phyloP scores from a whole-genome alignment of 2,329 filamentous ascomycete genomes.

The Aspergillus thermomutatus region DNA sequence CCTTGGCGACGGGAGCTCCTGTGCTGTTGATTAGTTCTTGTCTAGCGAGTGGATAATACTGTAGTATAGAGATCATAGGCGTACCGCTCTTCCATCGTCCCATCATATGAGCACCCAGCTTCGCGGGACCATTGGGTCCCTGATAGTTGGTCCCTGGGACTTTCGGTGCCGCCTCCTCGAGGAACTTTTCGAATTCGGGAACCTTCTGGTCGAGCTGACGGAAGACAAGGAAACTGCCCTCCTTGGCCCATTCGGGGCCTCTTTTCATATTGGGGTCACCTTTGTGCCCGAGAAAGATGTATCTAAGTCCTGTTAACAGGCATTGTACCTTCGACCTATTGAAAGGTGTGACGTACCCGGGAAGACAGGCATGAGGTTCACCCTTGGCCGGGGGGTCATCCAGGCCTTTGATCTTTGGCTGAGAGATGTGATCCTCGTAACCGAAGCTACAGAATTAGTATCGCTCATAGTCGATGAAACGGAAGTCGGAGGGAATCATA shows the following conservation, averaged over 20 bases:
- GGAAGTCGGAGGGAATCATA: not conserved
- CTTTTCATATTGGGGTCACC: slow-evolving; percentile 28
- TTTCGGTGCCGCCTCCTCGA: slow-evolving; percentile 29
- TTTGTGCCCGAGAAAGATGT: slow-evolving; percentile 34
- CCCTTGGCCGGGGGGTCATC: slow-evolving; percentile 23
- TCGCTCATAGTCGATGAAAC: not conserved
- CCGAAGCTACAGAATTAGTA: slow-evolving; percentile 31
- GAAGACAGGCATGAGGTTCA: slow-evolving; percentile 30
- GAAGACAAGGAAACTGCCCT: slow-evolving; percentile 46
- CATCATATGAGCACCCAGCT: slow-evolving; percentile 43
- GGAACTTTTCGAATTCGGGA: slow-evolving; percentile 41
- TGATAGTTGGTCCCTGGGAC: slow-evolving; percentile 17
- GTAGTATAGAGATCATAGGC: not conserved
- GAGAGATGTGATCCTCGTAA: slow-evolving; percentile 42
- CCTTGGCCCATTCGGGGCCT: slow-evolving; percentile 38
- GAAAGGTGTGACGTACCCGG: slow-evolving; percentile 18
- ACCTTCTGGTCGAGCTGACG: slow-evolving; percentile 45
- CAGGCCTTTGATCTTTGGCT: slow-evolving; percentile 36
- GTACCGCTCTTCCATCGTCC: slow-evolving; percentile 44
- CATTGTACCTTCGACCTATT: not conserved
- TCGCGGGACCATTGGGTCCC: slow-evolving; percentile 8
- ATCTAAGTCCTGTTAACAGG: not conserved
- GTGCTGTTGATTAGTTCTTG: not conserved
- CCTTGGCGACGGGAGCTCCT: slow-evolving; percentile 35
- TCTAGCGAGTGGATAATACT: not conserved